A percentile compares a stretch with the other conserved stretches of the same genome.
Evolutionary conservation across 108 stramenopile species (phyloP).

Genomic region (Discostella pseudostelligera): DNA sequence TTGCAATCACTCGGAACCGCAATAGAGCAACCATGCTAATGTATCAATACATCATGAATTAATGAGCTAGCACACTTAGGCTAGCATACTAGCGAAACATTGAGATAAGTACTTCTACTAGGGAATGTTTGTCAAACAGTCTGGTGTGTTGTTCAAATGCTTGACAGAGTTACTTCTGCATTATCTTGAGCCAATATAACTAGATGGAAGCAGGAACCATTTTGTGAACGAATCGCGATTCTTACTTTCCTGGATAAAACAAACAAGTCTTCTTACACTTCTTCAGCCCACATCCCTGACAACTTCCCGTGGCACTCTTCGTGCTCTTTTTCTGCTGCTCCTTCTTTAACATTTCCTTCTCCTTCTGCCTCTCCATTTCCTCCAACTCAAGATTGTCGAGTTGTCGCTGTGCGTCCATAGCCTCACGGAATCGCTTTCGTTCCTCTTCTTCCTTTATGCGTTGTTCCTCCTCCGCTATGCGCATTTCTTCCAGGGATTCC

Average conservation of each 20-base stretch:
- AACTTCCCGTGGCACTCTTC: slow-evolving; percentile 71
- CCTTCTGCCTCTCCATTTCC: slow-evolving; percentile 56
- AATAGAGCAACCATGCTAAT: too few species aligned
- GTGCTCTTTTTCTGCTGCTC: slow-evolving; percentile 69
- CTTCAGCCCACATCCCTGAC: slow-evolving; percentile 88
- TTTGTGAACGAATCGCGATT: too few species aligned
- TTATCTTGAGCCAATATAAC: too few species aligned
- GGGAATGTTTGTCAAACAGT: too few species aligned
- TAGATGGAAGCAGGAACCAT: too few species aligned
- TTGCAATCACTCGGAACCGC: too few species aligned
- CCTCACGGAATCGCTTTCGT: slow-evolving; percentile 76
- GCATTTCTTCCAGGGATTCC: slow-evolving; percentile 75
- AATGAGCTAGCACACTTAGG: too few species aligned
- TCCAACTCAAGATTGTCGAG: slow-evolving; percentile 65
- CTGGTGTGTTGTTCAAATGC: too few species aligned
- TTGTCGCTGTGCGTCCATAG: slow-evolving; percentile 89
- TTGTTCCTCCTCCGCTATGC: slow-evolving; percentile 65
- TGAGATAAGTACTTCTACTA: too few species aligned
- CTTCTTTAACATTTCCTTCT: slow-evolving; percentile 64
- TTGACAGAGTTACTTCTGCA: too few species aligned
- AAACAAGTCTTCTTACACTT: slow-evolving; percentile 87
- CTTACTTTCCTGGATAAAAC: slow-evolving; percentile 29
- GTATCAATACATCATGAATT: too few species aligned
- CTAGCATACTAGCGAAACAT: too few species aligned
- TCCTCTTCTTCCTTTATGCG: slow-evolving; percentile 76